Conservation (phyloP, 495 filamentous ascomycete genomes). For the Hypoxylon perforatum region DNA sequence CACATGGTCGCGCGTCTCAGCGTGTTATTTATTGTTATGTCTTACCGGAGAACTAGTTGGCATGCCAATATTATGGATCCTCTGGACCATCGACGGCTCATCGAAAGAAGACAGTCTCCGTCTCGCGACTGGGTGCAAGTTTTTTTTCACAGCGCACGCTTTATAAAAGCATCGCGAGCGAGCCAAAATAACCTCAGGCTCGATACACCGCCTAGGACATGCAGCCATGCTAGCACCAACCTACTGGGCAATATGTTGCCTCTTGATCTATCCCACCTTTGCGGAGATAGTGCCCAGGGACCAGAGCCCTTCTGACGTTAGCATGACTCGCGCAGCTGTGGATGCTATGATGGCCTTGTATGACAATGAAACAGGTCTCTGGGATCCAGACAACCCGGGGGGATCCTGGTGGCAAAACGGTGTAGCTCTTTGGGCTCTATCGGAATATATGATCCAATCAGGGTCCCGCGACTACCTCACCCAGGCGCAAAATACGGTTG, state of each 20-base stretch:
- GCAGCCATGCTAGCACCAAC: slow-evolving; percentile 18
- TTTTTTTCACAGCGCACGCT: neutral
- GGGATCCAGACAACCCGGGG: slow-evolving; percentile 42
- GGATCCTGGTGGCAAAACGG: slow-evolving; percentile 57
- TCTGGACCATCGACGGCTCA: neutral
- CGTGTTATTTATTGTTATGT: neutral
- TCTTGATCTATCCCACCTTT: slow-evolving; percentile 6
- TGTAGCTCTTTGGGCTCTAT: slow-evolving; percentile 50
- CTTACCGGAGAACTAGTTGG: neutral
- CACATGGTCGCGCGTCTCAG: slow-evolving; percentile 11
- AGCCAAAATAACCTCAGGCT: neutral
- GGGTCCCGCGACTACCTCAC: slow-evolving; percentile 45
- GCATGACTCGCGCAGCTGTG: slow-evolving; percentile 43
- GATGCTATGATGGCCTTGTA: slow-evolving; percentile 55
- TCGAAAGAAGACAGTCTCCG: slow-evolving; percentile 1
- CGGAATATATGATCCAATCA: slow-evolving; percentile 54
- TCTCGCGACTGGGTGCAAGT: neutral
- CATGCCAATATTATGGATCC: slow-evolving; percentile 9
- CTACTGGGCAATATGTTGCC: slow-evolving; percentile 16
- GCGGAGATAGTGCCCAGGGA: neutral
- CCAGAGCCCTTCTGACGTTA: neutral
- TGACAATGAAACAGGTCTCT: slow-evolving; percentile 47
- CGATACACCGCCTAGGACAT: neutral
- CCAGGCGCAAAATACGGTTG: slow-evolving; percentile 48
- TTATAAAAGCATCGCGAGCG: neutral